phyloP scores from a whole-genome alignment of 2,329 filamentous ascomycete species.

The Hypoxylon sp. region DNA sequence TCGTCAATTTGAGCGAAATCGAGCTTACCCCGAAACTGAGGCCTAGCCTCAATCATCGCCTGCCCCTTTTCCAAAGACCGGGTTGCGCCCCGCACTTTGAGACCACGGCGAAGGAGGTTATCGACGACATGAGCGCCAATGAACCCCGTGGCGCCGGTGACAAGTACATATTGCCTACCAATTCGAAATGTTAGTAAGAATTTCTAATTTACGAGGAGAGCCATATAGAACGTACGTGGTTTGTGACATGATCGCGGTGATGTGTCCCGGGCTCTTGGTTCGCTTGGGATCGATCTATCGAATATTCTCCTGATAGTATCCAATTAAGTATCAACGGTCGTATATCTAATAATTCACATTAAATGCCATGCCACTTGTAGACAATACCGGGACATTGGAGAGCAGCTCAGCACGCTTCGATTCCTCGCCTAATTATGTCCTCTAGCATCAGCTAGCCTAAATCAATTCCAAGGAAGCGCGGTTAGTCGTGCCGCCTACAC shows the following conservation, averaged over 20 bases:
- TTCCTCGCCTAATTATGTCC: neutral
- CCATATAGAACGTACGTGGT: neutral
- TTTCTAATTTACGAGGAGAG: neutral
- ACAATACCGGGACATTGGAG: neutral
- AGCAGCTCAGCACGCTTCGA: neutral
- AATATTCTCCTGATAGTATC: neutral
- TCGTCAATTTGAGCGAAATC: slow-evolving; percentile 55
- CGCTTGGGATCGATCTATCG: neutral
- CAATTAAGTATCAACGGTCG: neutral
- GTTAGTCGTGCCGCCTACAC: neutral
- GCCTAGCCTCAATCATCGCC: neutral
- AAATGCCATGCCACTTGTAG: neutral
- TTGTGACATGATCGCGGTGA: neutral
- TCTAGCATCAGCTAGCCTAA: neutral
- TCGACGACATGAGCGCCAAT: slow-evolving; percentile 2
- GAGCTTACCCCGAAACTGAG: slow-evolving; percentile 1
- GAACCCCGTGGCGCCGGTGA: neutral
- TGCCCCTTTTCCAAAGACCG: neutral
- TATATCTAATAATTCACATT: neutral
- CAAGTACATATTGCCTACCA: neutral
- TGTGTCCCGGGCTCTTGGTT: neutral
- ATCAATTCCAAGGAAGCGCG: neutral
- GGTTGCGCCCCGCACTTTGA: neutral
- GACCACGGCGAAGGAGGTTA: neutral
- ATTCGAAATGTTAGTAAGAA: neutral